phyloP scores from a whole-genome alignment of 164 flowering plant genomes.

The Pachysandra terminalis region DNA sequence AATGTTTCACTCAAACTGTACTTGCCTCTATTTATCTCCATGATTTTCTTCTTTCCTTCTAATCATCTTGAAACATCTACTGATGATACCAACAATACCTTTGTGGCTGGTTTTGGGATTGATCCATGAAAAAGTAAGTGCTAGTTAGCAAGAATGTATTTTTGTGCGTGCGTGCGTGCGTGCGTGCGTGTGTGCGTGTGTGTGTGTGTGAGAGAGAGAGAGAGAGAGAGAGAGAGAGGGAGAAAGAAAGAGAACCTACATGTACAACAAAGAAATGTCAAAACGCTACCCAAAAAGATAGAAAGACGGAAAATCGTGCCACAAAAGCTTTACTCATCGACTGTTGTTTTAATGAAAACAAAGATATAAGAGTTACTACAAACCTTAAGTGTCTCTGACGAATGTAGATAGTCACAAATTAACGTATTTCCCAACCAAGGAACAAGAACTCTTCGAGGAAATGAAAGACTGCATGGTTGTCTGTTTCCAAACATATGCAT shows the following conservation, averaged over 20 bases:
- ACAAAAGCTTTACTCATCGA: background rate
- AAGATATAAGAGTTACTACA: conserved; percentile 11
- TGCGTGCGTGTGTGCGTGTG: no score
- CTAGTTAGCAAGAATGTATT: no score
- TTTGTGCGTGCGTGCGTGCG: no score
- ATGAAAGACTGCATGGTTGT: conserved; percentile 43
- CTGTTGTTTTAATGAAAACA: background rate
- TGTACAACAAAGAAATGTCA: background rate
- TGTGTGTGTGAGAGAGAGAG: no score
- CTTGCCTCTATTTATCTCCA: no score
- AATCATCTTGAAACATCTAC: no score
- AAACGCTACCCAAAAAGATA: background rate
- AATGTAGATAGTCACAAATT: conserved; percentile 76
- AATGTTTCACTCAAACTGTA: no score
- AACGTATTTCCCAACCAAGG: conserved; percentile 75
- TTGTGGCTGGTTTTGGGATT: no score
- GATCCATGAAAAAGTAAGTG: no score
- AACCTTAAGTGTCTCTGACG: conserved; percentile 81
- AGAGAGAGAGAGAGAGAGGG: no score
- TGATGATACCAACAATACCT: no score
- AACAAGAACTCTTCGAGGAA: conserved; percentile 83
- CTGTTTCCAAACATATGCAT: conserved; percentile 35
- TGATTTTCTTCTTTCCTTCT: no score
- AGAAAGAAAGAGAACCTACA: background rate
- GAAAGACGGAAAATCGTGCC: background rate